phyloP scores from a whole-genome alignment of 1,284 basidiomycete genomes.

The Leccinum insolens region DNA sequence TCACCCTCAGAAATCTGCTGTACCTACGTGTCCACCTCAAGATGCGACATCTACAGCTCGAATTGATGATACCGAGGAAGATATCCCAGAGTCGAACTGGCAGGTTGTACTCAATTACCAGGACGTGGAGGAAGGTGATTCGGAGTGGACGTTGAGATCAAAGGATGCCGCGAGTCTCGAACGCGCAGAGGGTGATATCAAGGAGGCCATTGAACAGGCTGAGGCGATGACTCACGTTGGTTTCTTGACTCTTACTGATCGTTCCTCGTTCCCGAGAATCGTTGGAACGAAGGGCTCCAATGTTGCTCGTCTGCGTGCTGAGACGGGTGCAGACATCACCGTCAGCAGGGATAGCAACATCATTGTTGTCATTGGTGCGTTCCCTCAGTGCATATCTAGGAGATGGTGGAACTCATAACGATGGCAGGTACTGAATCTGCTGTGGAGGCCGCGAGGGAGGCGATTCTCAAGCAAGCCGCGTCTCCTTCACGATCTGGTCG shows the following conservation, averaged over 20 bases:
- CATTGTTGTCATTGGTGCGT: conserved; percentile 82
- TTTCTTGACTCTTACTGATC: conserved; percentile 76
- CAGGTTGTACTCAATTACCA: conserved; percentile 79
- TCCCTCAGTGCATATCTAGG: neutral
- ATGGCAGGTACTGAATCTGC: conserved; percentile 67
- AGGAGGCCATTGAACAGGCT: conserved; percentile 75
- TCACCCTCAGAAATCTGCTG: conserved; percentile 65
- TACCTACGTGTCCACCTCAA: conserved; percentile 60
- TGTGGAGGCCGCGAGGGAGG: conserved; percentile 78
- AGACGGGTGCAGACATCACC: conserved; percentile 89
- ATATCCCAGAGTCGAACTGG: conserved; percentile 61
- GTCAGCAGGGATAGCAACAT: conserved; percentile 85
- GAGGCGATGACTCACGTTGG: conserved; percentile 75
- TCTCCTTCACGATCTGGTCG: conserved; percentile 50
- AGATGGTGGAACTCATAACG: conserved; percentile 9
- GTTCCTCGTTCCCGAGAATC: conserved; percentile 80
- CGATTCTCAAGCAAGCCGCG: conserved; percentile 71
- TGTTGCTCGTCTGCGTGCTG: conserved; percentile 79
- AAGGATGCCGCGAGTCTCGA: conserved; percentile 78
- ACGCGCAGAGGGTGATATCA: conserved; percentile 67
- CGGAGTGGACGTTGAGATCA: conserved; percentile 83
- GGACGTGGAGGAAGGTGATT: conserved; percentile 76
- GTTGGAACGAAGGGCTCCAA: conserved; percentile 90
- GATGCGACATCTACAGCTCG: conserved; percentile 58
- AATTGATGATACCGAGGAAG: conserved; percentile 76